Evolutionary conservation across 179 eudicot species (phyloP).

Genomic region (Vitellaria paradoxa): DNA sequence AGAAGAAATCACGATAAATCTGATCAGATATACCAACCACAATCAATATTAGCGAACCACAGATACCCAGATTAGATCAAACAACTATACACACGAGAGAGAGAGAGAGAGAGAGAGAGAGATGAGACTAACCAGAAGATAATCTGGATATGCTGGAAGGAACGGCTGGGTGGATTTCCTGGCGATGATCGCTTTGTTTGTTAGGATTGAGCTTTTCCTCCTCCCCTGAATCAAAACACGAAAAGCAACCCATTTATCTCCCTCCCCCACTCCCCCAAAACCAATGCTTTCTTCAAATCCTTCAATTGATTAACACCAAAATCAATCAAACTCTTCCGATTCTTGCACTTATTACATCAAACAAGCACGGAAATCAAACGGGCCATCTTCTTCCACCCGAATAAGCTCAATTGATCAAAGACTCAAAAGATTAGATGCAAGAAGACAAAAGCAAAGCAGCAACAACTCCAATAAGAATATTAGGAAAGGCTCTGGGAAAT

Average conservation of each 20-base stretch:
- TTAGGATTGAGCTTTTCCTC: conserved; percentile 35
- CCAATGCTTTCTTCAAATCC: conserved; percentile 14
- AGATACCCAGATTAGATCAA: conserved; percentile 27
- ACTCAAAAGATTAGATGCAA: too few relatives aligned
- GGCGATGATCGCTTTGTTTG: conserved; percentile 26
- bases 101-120: too few relatives aligned
- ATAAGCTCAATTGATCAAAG: too few relatives aligned
- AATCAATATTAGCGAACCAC: background rate
- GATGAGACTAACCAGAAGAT: conserved; percentile 37
- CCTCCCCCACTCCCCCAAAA: background rate
- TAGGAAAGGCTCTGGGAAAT: too few relatives aligned
- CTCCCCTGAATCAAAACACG: conserved; percentile 49
- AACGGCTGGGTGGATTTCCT: conserved; percentile 25
- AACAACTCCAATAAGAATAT: too few relatives aligned
- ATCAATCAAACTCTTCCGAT: conserved; percentile 10
- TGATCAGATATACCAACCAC: background rate
- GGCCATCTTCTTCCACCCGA: too few relatives aligned
- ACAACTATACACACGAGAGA: background rate
- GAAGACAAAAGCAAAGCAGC: too few relatives aligned
- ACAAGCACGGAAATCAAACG: background rate
- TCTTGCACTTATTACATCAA: background rate
- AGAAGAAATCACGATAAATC: conserved; percentile 2
- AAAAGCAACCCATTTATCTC: conserved; percentile 45
- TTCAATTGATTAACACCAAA: background rate
- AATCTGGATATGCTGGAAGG: conserved; percentile 43